A percentile compares a stretch with the other conserved stretches of the same genome.
Evolutionary conservation across 2,329 filamentous ascomycete genomes (phyloP).

Genomic region (Fusarium dlaminii): DNA sequence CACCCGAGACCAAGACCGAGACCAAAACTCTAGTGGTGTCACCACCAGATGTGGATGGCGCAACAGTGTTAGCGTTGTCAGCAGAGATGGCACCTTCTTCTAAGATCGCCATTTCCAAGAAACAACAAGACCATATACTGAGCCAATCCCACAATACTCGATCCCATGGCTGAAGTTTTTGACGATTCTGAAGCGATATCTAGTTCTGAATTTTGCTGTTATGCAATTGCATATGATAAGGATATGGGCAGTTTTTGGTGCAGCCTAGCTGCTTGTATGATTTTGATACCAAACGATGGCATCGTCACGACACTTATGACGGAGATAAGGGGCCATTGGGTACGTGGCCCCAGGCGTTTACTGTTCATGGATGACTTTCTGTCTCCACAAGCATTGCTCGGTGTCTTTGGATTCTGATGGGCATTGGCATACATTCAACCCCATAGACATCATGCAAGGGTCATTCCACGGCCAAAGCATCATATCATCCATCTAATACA

Average conservation of each 20-base stretch:
- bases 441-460: not conserved
- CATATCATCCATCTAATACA: not conserved
- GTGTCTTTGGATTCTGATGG: constrained; percentile 19
- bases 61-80: constrained; percentile 64
- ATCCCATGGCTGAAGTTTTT: not conserved
- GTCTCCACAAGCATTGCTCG: constrained; percentile 26
- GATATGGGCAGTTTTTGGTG: constrained; percentile 9
- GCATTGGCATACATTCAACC: not conserved
- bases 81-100: constrained; percentile 65
- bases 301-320: constrained; percentile 42
- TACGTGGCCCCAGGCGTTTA: constrained; percentile 34
- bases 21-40: constrained; percentile 50
- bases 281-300: constrained; percentile 44
- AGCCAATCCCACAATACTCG: not conserved
- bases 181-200: not conserved
- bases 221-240: not conserved
- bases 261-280: constrained; percentile 39
- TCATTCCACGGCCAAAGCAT: not conserved
- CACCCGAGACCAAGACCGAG: constrained; percentile 47
- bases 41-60: constrained; percentile 62
- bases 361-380: constrained; percentile 27
- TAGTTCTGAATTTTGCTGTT: not conserved
- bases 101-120: not conserved
- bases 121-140: not conserved
- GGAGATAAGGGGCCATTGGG: constrained; percentile 24